These are phyloP conservation scores for Ophiocordyceps sinensis DNA, from an alignment of 2,329 filamentous ascomycete genomes.

Conservation along the genomic window DNA sequence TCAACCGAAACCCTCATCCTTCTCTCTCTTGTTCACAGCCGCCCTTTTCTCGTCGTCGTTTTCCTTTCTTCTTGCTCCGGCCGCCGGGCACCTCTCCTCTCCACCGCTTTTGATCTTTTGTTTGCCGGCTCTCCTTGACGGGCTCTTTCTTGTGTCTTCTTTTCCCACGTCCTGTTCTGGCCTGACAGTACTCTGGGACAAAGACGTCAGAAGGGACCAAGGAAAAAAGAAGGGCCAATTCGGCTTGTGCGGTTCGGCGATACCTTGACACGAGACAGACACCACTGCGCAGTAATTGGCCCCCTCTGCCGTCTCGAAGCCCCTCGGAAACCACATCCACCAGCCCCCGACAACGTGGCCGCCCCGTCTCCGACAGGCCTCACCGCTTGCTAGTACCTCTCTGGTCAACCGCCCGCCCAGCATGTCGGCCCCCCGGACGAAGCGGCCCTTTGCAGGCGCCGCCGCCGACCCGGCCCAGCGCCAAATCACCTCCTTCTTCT, in stretches of 20 bases:
- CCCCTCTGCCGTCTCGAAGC: too few species aligned
- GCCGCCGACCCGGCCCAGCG: slow-evolving; percentile 43
- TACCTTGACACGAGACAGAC: too few species aligned
- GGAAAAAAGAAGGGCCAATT: too few species aligned
- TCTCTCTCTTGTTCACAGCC: too few species aligned
- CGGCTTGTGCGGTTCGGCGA: too few species aligned
- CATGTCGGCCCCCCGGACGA: slow-evolving; percentile 41
- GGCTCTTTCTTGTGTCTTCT: neutral
- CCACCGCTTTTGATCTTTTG: neutral
- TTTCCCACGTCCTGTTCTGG: too few species aligned
- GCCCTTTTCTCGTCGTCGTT: too few species aligned
- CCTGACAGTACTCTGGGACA: too few species aligned
- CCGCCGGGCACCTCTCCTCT: neutral
- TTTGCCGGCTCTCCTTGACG: neutral
- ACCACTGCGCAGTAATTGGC: too few species aligned
- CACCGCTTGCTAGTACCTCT: neutral
- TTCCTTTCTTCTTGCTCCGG: neutral
- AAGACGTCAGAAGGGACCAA: neutral
- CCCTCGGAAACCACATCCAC: neutral
- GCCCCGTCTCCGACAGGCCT: neutral
- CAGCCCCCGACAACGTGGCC: neutral
- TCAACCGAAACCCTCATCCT: neutral
- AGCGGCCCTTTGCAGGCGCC: slow-evolving; percentile 47
- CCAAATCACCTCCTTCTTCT: slow-evolving; percentile 52
- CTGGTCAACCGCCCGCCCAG: neutral